Evolutionary conservation across 345 rosid genomes (phyloP).

Genomic region (Mallotus nudiflorus): DNA sequence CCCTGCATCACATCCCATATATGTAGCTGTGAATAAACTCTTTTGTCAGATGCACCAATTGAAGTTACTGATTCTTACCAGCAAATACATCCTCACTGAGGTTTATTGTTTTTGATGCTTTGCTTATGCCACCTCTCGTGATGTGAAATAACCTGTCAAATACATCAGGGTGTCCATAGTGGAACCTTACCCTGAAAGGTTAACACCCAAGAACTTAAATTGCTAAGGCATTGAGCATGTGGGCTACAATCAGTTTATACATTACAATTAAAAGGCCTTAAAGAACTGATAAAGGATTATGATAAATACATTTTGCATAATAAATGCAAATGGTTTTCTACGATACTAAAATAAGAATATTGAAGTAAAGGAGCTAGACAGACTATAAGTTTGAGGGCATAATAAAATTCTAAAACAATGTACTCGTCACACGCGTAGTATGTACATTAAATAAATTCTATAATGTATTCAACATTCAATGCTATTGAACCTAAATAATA

Average conservation of each 20-base stretch:
- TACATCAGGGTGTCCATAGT: conserved; percentile 97
- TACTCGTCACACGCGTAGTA: too few species aligned
- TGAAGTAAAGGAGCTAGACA: too few species aligned
- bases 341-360: neutral
- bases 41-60: conserved; percentile 11
- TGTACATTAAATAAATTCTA: too few species aligned
- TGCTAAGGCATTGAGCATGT: conserved; percentile 3
- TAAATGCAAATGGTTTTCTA: neutral
- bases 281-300: conserved; percentile 10
- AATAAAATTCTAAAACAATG: too few species aligned
- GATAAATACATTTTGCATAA: neutral
- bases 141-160: conserved; percentile 91
- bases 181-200: conserved; percentile 80
- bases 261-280: conserved; percentile 1
- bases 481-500: too few species aligned
- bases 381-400: too few species aligned
- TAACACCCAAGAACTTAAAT: conserved; percentile 10
- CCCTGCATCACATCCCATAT: conserved; percentile 45
- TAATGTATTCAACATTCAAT: too few species aligned
- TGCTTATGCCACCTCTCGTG: conserved; percentile 98
- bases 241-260: neutral
- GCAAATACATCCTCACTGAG: conserved; percentile 94
- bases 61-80: conserved; percentile 45
- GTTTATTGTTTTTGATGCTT: conserved; percentile 91
- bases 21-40: conserved; percentile 18